phyloP scores from a whole-genome alignment of 2,329 filamentous ascomycete species.

The Aulographum hederae region DNA sequence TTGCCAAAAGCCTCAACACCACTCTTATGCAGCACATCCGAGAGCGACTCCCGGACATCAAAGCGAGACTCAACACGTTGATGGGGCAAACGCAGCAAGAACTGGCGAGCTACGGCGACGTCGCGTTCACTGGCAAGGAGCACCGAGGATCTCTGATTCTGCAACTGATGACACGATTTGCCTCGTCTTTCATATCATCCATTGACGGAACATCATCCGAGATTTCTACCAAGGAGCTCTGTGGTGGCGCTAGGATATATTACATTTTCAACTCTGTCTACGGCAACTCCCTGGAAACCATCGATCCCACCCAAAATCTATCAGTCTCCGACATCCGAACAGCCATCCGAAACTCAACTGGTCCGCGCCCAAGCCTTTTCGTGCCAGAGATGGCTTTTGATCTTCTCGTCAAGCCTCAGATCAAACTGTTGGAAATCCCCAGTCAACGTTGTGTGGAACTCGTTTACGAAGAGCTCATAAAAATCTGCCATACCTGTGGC shows the following conservation, averaged over 20 bases:
- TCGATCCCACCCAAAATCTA: slow-evolving; percentile 89
- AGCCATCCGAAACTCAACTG: slow-evolving; percentile 94
- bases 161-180: slow-evolving; percentile 96
- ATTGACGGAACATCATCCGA: slow-evolving; percentile 98
- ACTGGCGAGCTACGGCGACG: slow-evolving; percentile 91
- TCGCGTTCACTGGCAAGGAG: slow-evolving; percentile 93
- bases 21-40: slow-evolving; percentile 95
- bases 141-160: slow-evolving; percentile 88
- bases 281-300: slow-evolving; percentile 85
- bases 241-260: slow-evolving; percentile 86
- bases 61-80: slow-evolving; percentile 87
- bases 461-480: slow-evolving; percentile 97
- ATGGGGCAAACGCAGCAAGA: slow-evolving; percentile 99
- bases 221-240: slow-evolving; percentile 95
- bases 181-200: slow-evolving; percentile 92
- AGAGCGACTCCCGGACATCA: slow-evolving; percentile 91
- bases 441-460: slow-evolving; percentile 94
- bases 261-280: slow-evolving; percentile 99
- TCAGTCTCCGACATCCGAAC: slow-evolving; percentile 90
- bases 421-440: slow-evolving; percentile 87
- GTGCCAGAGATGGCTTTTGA: slow-evolving; percentile 97
- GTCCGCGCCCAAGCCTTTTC: slow-evolving; percentile 85
- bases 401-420: slow-evolving; percentile 92
- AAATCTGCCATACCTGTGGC: slow-evolving; percentile 97
- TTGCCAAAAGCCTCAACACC: slow-evolving; percentile 86